Base-by-base conservation (phyloP, 345 rosid species). In the Gossypium stocksii region DNA sequence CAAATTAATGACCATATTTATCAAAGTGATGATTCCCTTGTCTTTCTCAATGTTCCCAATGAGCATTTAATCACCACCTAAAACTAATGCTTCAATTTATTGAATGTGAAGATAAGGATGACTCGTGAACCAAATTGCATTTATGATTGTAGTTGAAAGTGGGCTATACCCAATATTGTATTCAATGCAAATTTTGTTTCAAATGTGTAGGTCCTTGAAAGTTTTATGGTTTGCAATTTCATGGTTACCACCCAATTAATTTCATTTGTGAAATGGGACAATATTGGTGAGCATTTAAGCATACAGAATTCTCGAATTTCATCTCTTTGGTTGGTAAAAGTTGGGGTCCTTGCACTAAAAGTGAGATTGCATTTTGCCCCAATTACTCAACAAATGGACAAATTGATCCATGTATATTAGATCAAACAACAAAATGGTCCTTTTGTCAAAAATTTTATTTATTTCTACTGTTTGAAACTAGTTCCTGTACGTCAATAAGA, bases 71-170 rank as follows among this genome's bases (percentile, higher is more conserved):
- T 76, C 44, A 4, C 64, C 29, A 41, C 64, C 79, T 59, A 25
- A 59, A 70, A 49, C 82, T 60, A 66, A 63, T 75, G n/a, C 14
- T 53, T 74, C 52, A 57, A 29, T 71, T 58, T 63, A 45, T 56
- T 70, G 60, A 82, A 66, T 59, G 75, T 52, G 29, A 73, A 74
- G 76, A 74, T 57, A 70, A 58, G 64, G 60, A 58, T 4, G 14
- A 10, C 74, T 64, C 9, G 61, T 57, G 61, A 34, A 34, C 44
- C 68, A 56, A 66, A 12, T 11, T 71, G 66, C 82, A 80, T 77
- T 82, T 70, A 80, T 74, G 74, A 74, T 10, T 80, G 58, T 72
- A 20, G 78, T 74, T 80, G 83, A 46, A 74, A 73, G 77, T 77
- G 80, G 73, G 80, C 27, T 76, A 27, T 53, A 9, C 77, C 68